phyloP scores from a whole-genome alignment of 257 asterid species.

The Nicotiana tomentosiformis region DNA sequence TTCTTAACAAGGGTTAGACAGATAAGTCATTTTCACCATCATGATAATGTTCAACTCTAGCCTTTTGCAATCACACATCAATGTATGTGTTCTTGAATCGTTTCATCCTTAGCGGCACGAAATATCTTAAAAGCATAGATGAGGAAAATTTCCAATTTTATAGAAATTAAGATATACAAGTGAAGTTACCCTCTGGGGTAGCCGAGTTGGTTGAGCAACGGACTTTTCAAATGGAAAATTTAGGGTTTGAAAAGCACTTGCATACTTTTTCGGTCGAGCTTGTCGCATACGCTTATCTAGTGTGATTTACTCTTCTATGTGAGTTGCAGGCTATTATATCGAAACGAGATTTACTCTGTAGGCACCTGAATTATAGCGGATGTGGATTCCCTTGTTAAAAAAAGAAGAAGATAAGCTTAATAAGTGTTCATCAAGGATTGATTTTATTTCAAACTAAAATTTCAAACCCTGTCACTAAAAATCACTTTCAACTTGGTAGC shows the following conservation, averaged over 20 bases:
- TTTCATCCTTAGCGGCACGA: neutral
- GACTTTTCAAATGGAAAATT: too few species aligned
- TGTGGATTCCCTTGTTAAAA: too few species aligned
- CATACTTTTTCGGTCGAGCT: too few species aligned
- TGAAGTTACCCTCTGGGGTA: too few species aligned
- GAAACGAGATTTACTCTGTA: accelerated
- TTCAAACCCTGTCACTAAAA: neutral
- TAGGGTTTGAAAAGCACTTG: too few species aligned
- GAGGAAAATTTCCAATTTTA: neutral
- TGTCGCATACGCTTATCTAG: too few species aligned
- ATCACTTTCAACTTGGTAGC: neutral
- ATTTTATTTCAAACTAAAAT: too few species aligned
- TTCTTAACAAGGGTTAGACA: neutral
- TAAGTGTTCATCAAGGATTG: too few species aligned
- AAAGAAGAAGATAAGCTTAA: too few species aligned
- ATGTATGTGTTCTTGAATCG: neutral
- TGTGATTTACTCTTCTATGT: accelerated
- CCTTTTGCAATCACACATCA: neutral
- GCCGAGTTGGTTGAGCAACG: too few species aligned
- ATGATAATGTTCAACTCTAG: neutral
- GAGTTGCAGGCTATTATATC: accelerated
- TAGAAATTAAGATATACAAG: neutral
- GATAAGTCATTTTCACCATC: neutral
- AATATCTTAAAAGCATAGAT: neutral
- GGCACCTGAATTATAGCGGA: accelerated